A percentile compares a stretch with the other conserved stretches of the same genome.
Conservation (phyloP, 371 early-diverging fungal genomes). For the Vittaforma corneae region DNA sequence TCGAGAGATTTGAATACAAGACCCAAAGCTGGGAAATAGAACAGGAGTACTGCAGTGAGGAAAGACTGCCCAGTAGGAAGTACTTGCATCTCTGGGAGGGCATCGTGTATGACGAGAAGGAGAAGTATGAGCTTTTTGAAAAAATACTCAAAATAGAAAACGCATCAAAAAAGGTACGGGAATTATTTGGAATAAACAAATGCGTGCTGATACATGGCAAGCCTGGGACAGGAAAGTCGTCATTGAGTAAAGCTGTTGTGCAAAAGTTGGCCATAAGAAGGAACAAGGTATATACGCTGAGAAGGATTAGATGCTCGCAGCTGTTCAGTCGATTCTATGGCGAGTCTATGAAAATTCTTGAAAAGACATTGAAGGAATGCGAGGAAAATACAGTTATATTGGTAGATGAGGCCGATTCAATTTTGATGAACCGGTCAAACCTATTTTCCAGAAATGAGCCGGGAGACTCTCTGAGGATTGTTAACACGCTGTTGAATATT, state of each 20-base stretch:
- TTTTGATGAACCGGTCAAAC: not conserved
- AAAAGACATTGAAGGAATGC: constrained; percentile 59
- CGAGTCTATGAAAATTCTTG: constrained; percentile 62
- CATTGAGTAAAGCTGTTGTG: constrained; percentile 63
- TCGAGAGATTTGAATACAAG: too few species aligned
- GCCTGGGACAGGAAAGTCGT: constrained; percentile 66
- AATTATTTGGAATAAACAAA: constrained; percentile 49
- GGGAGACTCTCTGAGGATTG: constrained; percentile 2
- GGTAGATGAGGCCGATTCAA: constrained; percentile 15
- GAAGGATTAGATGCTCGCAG: constrained; percentile 64
- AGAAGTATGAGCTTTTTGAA: too few species aligned
- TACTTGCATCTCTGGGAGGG: too few species aligned
- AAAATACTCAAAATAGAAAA: too few species aligned
- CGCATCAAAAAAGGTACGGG: too few species aligned
- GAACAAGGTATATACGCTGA: constrained; percentile 59
- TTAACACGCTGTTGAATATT: constrained; percentile 3
- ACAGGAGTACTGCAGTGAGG: too few species aligned
- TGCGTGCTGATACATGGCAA: constrained; percentile 64
- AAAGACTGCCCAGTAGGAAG: too few species aligned
- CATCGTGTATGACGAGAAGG: too few species aligned
- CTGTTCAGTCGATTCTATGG: constrained; percentile 65
- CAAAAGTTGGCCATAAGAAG: constrained; percentile 63
- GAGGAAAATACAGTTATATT: constrained; percentile 28
- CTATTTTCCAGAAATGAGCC: constrained; percentile 7
- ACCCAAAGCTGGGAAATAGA: too few species aligned